phyloP scores from a whole-genome alignment of 2,329 filamentous ascomycete genomes.

The Gnomoniopsis sp. region DNA sequence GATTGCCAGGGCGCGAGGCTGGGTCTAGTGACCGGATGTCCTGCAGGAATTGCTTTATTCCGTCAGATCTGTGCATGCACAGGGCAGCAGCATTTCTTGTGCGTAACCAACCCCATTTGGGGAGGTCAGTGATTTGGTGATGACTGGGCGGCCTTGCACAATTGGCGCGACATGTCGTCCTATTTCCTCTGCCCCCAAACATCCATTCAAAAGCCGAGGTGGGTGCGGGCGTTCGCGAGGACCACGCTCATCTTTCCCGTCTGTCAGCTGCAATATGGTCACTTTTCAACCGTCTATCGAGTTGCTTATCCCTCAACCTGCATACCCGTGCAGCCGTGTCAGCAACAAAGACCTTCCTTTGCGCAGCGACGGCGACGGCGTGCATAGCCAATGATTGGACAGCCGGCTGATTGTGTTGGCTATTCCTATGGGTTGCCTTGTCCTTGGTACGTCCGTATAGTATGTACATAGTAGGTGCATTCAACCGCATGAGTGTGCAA shows the following conservation, averaged over 20 bases:
- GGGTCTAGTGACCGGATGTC: neutral
- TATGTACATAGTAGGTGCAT: neutral
- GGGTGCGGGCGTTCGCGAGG: conserved; percentile 14
- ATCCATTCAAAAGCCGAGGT: conserved; percentile 16
- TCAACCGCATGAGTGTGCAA: conserved; percentile 4
- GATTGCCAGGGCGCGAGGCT: neutral
- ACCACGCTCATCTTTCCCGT: neutral
- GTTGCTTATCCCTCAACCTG: neutral
- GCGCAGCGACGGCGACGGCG: conserved; percentile 9
- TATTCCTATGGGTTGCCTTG: neutral
- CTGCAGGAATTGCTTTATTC: neutral
- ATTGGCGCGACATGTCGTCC: conserved; percentile 9
- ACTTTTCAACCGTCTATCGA: neutral
- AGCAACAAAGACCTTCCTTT: neutral
- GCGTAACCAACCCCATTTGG: conserved; percentile 13
- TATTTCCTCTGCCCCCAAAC: conserved; percentile 3
- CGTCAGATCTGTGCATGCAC: conserved; percentile 15
- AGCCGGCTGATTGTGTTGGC: neutral
- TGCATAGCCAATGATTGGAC: neutral
- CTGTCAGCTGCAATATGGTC: neutral
- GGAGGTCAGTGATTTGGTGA: conserved; percentile 14
- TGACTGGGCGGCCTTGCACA: conserved; percentile 10
- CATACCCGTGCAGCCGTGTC: conserved; percentile 7
- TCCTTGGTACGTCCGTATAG: no score
- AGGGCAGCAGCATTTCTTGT: conserved; percentile 10